Evolutionary conservation across 164 flowering plant genomes (phyloP), one percentile per base, ranked within the genome.

Genomic region (Vitis amurensis): DNA sequence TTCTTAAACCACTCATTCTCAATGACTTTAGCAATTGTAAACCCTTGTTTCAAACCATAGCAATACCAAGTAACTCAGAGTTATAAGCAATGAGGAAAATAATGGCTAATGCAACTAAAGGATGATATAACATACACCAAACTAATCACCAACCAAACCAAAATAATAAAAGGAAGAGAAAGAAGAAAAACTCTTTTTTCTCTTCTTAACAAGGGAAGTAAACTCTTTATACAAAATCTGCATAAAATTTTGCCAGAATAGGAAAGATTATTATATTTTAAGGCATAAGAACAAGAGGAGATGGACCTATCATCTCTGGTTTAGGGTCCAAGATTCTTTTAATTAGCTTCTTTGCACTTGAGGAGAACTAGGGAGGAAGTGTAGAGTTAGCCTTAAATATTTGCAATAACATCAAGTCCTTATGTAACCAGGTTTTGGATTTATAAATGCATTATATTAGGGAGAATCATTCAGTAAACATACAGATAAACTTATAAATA

Each of bases 1-100:
- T 93, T 96, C 83, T 88, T 96, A 76, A 96, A 96, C 99, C 99
- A 96, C 30, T 96, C 99, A 78, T 91, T 93, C 81, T 93, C 93
- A 76, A 92, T 86, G 57, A 96, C 85, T 69, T 93, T 97, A 8
- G 89, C 71, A 74, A 88, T 82, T 37, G 91, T 86, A 49, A 93
- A 91, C 9, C 99, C 81, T 98, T 93, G 91, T 80, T 76, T 44
- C 57, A 78, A 23, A 57, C 3, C 49, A 73, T 57, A 11, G 72
- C 17, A 17, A 67, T 15, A 57, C 9, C 50, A 11, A 58, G 4
- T 53, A 17, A 57, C 65, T 53, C 66, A 55, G 55, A 50, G 50
- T 8, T 11, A 68, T 62, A 60, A 73, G n/a, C n/a, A 44, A 67
- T 52, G 7, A 9, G 27, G 14, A 27, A 31, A 61, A 44, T 8